Conservation (phyloP, 202 grass and related monocot genomes). For the Panicum virgatum region DNA sequence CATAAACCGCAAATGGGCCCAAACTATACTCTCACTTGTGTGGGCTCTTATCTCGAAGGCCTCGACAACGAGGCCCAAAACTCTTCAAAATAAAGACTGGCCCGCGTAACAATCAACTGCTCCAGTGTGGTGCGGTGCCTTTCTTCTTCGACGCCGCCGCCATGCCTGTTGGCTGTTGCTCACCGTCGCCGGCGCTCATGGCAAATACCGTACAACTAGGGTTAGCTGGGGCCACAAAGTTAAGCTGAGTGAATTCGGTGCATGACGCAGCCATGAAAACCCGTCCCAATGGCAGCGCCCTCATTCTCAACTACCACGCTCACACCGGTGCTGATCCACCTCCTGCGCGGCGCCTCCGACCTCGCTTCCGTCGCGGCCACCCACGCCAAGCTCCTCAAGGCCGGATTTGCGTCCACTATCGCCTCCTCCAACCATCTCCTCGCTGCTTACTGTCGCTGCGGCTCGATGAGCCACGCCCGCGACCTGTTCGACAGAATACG, state of each 20-base stretch:
- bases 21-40: neutral
- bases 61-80: neutral
- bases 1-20: neutral
- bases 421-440: constrained; percentile 63
- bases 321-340: constrained; percentile 46
- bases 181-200: neutral
- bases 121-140: neutral
- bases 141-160: neutral
- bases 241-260: neutral
- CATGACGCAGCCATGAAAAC: constrained; percentile 7
- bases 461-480: constrained; percentile 24
- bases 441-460: constrained; percentile 43
- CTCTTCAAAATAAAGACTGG: neutral
- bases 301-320: constrained; percentile 13
- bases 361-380: constrained; percentile 45
- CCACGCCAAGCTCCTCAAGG: constrained; percentile 69
- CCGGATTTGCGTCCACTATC: constrained; percentile 21
- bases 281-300: constrained; percentile 21
- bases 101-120: neutral
- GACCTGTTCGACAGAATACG: constrained; percentile 67
- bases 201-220: neutral
- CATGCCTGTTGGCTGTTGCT: too few relatives aligned
- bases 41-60: neutral
- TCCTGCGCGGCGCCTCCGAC: constrained; percentile 55
- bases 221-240: neutral